Evolutionary conservation across 2,329 filamentous ascomycete genomes (phyloP), one percentile per base, ranked within the genome.

Genomic region (Basipetospora chlamydospora): DNA sequence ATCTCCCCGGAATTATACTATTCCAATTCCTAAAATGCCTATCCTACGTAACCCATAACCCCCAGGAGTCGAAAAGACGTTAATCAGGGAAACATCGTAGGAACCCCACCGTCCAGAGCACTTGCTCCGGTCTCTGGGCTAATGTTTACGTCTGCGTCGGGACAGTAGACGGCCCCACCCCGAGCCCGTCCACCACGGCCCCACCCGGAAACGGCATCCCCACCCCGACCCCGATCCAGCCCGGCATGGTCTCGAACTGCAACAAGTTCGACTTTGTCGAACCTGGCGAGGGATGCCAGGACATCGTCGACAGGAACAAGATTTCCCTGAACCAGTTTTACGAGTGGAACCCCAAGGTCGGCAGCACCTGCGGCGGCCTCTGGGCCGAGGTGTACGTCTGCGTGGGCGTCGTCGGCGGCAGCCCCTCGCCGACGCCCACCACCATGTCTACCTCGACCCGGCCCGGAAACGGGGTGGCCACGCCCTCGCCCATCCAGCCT

Each of bases 241-340:
- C 33, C 12, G 40, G 38, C 32, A 43, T 45, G 32, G 31, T 41
- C 5, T 21, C 23, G n/a, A 40, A 40, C 38, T 45, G 43, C 34
- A 32, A 33, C 10, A 48, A 42, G 26, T 56, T 54, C 33, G 41
- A 54, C 33, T 31, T 41, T 2, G 40, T 55, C 0, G 25, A 42
- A 6, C 29, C 12, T 0, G 47, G 44, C 1, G 48, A 52, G 8
- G 40, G 32, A 5, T 58, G 53, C 28, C 34, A 25, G 6, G 38
- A 29, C 0, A 54, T 58, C 18, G 44, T 46, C 8, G 26, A 35
- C 0, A 35, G 36, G 6, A 40, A 48, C 2, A 38, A n/a, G n/a
- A n/a, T n/a, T n/a, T n/a, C n/a, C n/a, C n/a, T n/a, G n/a, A n/a
- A n/a, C n/a, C 31, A 53, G 9, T 47, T 58, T 20, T 43, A 26